These are phyloP conservation scores for Plantago rigida DNA, from an alignment of 305 asterid species.

Conservation along the genomic window DNA sequence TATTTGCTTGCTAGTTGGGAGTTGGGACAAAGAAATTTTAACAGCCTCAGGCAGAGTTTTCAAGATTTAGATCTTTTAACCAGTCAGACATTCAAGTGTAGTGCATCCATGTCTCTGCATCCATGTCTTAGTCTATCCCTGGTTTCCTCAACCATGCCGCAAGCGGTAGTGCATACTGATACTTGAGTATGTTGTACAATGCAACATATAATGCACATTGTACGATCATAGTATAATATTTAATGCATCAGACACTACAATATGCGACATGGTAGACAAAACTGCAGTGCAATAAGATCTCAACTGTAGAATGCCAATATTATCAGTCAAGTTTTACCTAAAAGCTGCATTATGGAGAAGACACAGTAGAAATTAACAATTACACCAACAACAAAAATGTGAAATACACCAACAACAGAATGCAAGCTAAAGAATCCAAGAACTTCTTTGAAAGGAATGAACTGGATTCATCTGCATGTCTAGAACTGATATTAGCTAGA, in stretches of 20 bases:
- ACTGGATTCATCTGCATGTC: slow-evolving; percentile 48
- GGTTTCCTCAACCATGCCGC: too few species aligned
- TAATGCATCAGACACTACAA: too few species aligned
- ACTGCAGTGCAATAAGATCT: too few species aligned
- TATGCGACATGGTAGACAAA: too few species aligned
- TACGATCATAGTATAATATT: too few species aligned
- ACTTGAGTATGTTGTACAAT: too few species aligned
- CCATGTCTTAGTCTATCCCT: too few species aligned
- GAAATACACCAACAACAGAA: neutral
- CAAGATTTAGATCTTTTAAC: slow-evolving; percentile 33
- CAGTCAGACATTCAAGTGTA: slow-evolving; percentile 21
- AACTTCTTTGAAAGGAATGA: slow-evolving; percentile 26
- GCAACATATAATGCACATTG: too few species aligned
- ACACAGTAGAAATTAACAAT: neutral
- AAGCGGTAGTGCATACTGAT: too few species aligned
- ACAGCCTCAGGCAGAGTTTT: slow-evolving; percentile 22
- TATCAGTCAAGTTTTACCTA: too few species aligned
- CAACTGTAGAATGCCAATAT: too few species aligned
- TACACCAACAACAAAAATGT: slow-evolving; percentile 2
- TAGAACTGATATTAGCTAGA: slow-evolving; percentile 15
- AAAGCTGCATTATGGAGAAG: too few species aligned
- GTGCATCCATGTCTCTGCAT: slow-evolving; percentile 21
- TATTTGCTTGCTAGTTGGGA: slow-evolving; percentile 33
- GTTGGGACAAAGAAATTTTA: slow-evolving; percentile 36
- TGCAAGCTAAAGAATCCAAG: slow-evolving; percentile 27